Conservation (phyloP, 768 basidiomycete genomes). For the Asterophora parasitica region DNA sequence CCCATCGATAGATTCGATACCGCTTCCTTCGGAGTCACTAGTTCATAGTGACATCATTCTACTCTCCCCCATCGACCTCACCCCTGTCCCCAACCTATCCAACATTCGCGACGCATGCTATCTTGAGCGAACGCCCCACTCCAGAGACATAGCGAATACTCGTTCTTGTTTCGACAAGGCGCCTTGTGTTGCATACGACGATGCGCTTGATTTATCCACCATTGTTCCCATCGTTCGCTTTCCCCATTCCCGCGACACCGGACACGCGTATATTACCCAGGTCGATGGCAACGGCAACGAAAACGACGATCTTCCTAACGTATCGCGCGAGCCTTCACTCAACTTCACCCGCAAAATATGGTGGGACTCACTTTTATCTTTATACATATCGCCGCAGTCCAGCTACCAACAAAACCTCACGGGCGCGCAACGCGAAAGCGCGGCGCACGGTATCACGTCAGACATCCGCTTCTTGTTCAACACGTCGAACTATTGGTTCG, state of each 20-base stretch:
- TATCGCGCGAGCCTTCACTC: slow-evolving; percentile 56
- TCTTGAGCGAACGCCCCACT: neutral
- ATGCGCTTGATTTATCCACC: slow-evolving; percentile 17
- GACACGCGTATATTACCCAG: slow-evolving; percentile 15
- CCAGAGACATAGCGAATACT: neutral
- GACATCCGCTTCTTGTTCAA: slow-evolving; percentile 66
- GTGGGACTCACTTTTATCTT: slow-evolving; percentile 67
- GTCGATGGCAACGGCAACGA: slow-evolving; percentile 19
- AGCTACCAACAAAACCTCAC: slow-evolving; percentile 31
- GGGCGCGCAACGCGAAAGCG: slow-evolving; percentile 39
- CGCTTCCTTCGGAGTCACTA: slow-evolving; percentile 11
- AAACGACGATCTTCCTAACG: slow-evolving; percentile 22
- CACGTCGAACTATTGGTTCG: slow-evolving; percentile 65
- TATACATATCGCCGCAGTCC: slow-evolving; percentile 43
- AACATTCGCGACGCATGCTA: slow-evolving; percentile 1
- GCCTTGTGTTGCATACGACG: slow-evolving; percentile 2
- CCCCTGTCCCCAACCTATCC: neutral
- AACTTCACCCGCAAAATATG: slow-evolving; percentile 68
- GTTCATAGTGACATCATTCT: slow-evolving; percentile 11
- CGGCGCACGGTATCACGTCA: slow-evolving; percentile 39
- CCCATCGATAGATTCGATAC: slow-evolving; percentile 1
- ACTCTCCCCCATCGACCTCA: slow-evolving; percentile 12
- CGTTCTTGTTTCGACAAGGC: slow-evolving; percentile 4
- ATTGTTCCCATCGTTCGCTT: slow-evolving; percentile 13
- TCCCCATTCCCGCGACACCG: neutral